phyloP scores from a whole-genome alignment of 345 rosid species.

The Punica granatum region DNA sequence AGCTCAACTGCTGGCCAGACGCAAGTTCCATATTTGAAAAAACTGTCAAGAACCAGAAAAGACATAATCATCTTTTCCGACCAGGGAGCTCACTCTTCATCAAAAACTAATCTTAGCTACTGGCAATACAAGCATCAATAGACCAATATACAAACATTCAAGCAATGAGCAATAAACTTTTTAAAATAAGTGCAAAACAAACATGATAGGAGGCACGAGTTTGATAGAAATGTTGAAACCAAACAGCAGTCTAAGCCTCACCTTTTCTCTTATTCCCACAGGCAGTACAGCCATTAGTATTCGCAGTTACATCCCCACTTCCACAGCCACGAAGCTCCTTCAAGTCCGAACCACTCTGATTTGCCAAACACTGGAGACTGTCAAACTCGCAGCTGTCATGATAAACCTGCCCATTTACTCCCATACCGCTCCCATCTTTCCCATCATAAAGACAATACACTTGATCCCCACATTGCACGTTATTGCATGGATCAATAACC shows the following conservation, averaged over 20 bases:
- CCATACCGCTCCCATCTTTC: constrained; percentile 37
- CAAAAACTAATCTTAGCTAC: not conserved
- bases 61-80: too few relatives aligned
- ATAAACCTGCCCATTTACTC: constrained; percentile 37
- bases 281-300: constrained; percentile 33
- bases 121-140: not conserved
- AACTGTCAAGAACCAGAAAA: not conserved
- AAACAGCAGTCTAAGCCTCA: constrained; percentile 19
- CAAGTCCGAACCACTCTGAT: constrained; percentile 36
- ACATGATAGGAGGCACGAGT: not conserved
- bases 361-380: constrained; percentile 38
- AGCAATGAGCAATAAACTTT: not conserved
- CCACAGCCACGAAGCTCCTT: constrained; percentile 46
- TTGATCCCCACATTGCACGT: constrained; percentile 61
- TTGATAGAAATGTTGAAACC: not conserved
- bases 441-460: constrained; percentile 60
- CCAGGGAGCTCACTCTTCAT: not conserved
- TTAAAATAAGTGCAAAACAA: not conserved
- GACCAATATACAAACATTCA: not conserved
- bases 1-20: not conserved
- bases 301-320: constrained; percentile 20
- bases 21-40: not conserved
- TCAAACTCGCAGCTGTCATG: constrained; percentile 56
- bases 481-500: constrained; percentile 67
- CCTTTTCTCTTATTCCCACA: constrained; percentile 62